A percentile compares a stretch with the other conserved stretches of the same genome.
These are phyloP conservation scores for Neurospora pannonica DNA, from an alignment of 495 filamentous ascomycete species.

Conservation along the genomic window DNA sequence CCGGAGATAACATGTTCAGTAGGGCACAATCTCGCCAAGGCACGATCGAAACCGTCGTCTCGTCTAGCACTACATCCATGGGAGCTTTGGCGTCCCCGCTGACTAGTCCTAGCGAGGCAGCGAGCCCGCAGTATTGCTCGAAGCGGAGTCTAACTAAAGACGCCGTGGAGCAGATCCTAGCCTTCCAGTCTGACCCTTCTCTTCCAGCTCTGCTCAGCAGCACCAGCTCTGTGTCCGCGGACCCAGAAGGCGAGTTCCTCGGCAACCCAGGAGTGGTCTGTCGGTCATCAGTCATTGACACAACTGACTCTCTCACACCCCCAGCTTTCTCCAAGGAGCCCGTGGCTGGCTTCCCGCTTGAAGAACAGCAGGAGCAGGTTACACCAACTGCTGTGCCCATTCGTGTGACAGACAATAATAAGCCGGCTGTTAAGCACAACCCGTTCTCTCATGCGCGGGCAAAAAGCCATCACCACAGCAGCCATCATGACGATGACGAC, in stretches of 20 bases:
- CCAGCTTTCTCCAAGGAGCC: slow-evolving; percentile 39
- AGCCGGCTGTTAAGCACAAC: not conserved
- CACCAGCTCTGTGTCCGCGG: slow-evolving; percentile 68
- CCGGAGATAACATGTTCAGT: slow-evolving; percentile 34
- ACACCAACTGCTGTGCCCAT: not conserved
- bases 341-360: slow-evolving; percentile 29
- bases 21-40: slow-evolving; percentile 23
- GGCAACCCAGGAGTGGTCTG: slow-evolving; percentile 36
- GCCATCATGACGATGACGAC: slow-evolving; percentile 47
- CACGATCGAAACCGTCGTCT: slow-evolving; percentile 29
- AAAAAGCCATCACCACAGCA: slow-evolving; percentile 13
- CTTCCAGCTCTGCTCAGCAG: slow-evolving; percentile 67
- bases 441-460: not conserved
- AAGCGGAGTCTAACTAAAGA: slow-evolving; percentile 46
- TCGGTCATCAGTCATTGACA: slow-evolving; percentile 31
- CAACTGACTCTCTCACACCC: slow-evolving; percentile 45
- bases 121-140: slow-evolving; percentile 46
- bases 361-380: slow-evolving; percentile 18
- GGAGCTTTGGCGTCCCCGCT: slow-evolving; percentile 30
- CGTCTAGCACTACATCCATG: slow-evolving; percentile 39
- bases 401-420: not conserved
- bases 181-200: slow-evolving; percentile 64
- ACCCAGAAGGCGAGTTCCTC: slow-evolving; percentile 45
- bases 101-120: slow-evolving; percentile 42
- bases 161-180: slow-evolving; percentile 47